These are phyloP conservation scores for Vaccinium macrocarpon DNA, from an alignment of 148 eudicot genomes.

Conservation along the genomic window DNA sequence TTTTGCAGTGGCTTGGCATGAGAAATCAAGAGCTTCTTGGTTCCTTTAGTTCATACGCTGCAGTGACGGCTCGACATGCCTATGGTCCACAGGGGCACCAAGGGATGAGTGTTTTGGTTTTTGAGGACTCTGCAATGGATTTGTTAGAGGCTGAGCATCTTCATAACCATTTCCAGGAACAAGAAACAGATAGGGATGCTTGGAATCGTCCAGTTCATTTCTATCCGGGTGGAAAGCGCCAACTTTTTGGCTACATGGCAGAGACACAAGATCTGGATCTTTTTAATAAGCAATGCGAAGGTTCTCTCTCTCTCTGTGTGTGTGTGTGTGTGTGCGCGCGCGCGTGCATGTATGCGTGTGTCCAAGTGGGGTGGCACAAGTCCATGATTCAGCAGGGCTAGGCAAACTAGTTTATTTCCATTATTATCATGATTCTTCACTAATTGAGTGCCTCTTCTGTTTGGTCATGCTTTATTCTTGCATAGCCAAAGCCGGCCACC, in stretches of 20 bases:
- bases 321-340: background rate
- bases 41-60: constrained; percentile 46
- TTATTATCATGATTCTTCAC: background rate
- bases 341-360: too few relatives aligned
- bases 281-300: constrained; percentile 61
- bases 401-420: background rate
- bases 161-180: constrained; percentile 47
- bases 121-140: constrained; percentile 64
- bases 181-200: constrained; percentile 50
- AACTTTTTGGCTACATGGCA: constrained; percentile 72
- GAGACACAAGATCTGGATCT: constrained; percentile 49
- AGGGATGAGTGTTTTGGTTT: constrained; percentile 63
- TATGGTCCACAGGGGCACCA: constrained; percentile 87
- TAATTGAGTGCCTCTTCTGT: background rate
- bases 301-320: constrained; percentile 25
- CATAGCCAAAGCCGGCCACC: constrained; percentile 51
- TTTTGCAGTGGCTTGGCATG: constrained; percentile 75
- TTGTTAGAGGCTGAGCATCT: constrained; percentile 69
- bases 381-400: background rate
- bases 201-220: constrained; percentile 48
- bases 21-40: constrained; percentile 78
- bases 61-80: constrained; percentile 57
- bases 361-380: background rate
- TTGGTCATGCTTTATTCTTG: constrained; percentile 16
- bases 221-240: constrained; percentile 65